These are phyloP conservation scores for Diaporthe sp. DNA, from an alignment of 2,329 filamentous ascomycete genomes.

Conservation along the genomic window DNA sequence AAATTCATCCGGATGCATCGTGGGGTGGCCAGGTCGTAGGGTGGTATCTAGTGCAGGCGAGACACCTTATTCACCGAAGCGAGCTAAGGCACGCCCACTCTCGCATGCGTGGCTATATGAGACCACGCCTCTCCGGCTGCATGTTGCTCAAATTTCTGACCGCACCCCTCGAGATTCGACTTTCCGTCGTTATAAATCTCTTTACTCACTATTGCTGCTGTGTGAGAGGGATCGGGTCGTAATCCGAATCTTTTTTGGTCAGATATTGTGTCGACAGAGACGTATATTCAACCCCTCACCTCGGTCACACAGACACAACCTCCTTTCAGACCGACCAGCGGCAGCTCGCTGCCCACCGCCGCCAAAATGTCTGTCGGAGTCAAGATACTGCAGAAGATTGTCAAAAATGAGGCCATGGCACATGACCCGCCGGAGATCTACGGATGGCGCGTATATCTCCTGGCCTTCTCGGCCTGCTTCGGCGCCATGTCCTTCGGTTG, in stretches of 20 bases:
- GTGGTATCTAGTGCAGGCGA: background rate
- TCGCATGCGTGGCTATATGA: conserved; percentile 11
- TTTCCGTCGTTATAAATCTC: background rate
- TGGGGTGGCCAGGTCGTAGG: conserved; percentile 7
- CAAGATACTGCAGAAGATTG: conserved; percentile 51
- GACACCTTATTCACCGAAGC: conserved; percentile 16
- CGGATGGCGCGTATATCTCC: conserved; percentile 74
- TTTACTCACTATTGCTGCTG: background rate
- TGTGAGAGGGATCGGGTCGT: background rate
- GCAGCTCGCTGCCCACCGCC: conserved; percentile 1
- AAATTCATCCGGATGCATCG: conserved; percentile 22
- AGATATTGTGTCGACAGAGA: background rate
- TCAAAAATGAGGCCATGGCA: conserved; percentile 71
- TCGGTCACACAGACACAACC: conserved; percentile 1
- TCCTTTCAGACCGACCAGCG: conserved; percentile 1
- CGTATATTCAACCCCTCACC: background rate
- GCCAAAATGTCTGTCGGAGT: conserved; percentile 18
- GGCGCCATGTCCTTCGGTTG: conserved; percentile 39
- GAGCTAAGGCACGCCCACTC: conserved; percentile 3
- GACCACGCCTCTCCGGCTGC: background rate
- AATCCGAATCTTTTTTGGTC: background rate
- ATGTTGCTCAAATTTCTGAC: background rate
- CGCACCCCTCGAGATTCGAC: background rate
- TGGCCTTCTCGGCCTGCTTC: conserved; percentile 65
- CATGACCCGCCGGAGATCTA: conserved; percentile 75